A percentile compares a stretch with the other conserved stretches of the same genome.
These are phyloP conservation scores for Vinca minor DNA, from an alignment of 257 asterid species.

Conservation along the genomic window DNA sequence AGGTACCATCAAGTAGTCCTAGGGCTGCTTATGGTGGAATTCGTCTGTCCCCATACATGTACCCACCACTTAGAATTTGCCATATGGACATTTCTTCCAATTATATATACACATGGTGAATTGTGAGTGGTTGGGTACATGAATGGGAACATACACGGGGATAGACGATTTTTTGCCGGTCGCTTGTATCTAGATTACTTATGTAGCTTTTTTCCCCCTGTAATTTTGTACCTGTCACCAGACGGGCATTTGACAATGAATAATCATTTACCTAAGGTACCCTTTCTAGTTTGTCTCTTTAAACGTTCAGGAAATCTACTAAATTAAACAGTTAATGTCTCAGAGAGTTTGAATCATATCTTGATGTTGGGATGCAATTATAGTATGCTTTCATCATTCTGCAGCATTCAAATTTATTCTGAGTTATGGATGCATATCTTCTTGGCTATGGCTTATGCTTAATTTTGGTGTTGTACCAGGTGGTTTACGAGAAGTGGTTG, in stretches of 20 bases:
- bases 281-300: neutral
- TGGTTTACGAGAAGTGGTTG: slow-evolving; percentile 83
- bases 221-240: neutral
- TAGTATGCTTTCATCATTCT: neutral
- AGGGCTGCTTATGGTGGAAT: no score
- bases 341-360: neutral
- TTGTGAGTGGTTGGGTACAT: no score
- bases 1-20: neutral
- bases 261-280: neutral
- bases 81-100: no score
- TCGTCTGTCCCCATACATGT: no score
- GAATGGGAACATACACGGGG: no score
- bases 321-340: neutral
- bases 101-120: no score
- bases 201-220: neutral
- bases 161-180: no score
- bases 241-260: neutral
- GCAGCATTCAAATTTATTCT: neutral
- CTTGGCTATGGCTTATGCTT: slow-evolving; percentile 4
- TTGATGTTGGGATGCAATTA: neutral
- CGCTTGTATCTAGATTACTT: neutral
- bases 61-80: no score
- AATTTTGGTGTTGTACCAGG: slow-evolving; percentile 35
- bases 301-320: neutral
- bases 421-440: neutral